A percentile compares a stretch with the other conserved stretches of the same genome.
phyloP scores from a whole-genome alignment of 179 eudicot species.

The Carnegiea gigantea region DNA sequence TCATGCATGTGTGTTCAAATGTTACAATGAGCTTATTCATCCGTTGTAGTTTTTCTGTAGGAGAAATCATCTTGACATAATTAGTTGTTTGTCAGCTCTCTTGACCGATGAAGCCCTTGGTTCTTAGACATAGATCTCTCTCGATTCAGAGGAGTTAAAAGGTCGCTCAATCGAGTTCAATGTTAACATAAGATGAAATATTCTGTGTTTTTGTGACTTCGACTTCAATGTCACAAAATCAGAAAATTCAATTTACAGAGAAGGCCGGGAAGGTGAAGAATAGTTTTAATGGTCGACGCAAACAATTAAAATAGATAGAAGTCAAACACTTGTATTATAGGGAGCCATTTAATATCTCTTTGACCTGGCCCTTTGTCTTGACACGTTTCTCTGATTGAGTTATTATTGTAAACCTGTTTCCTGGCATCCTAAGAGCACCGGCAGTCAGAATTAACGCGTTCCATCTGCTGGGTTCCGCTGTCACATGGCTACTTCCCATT shows the following conservation, averaged over 20 bases:
- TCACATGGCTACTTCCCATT: too few relatives aligned
- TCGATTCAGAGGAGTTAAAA: background rate
- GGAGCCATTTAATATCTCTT: too few relatives aligned
- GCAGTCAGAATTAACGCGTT: too few relatives aligned
- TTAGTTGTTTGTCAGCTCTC: constrained; percentile 5
- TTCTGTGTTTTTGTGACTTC: background rate
- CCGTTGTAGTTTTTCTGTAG: background rate
- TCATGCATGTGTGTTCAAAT: background rate
- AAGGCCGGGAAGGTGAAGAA: background rate
- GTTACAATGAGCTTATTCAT: constrained; percentile 1
- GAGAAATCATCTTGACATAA: background rate
- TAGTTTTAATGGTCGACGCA: background rate
- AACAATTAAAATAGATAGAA: background rate
- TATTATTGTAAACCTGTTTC: constrained; percentile 1
- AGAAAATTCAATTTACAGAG: background rate
- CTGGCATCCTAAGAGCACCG: too few relatives aligned
- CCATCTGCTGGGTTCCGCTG: too few relatives aligned
- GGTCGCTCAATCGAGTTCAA: background rate
- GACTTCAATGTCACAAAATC: constrained; percentile 2
- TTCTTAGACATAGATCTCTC: background rate
- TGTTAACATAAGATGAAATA: background rate
- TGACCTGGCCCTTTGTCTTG: too few relatives aligned
- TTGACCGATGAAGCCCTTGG: background rate
- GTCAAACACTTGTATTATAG: too few relatives aligned
- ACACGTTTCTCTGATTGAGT: too few relatives aligned